phyloP scores from a whole-genome alignment of 129 eudicot species.

The Silybum marianum region DNA sequence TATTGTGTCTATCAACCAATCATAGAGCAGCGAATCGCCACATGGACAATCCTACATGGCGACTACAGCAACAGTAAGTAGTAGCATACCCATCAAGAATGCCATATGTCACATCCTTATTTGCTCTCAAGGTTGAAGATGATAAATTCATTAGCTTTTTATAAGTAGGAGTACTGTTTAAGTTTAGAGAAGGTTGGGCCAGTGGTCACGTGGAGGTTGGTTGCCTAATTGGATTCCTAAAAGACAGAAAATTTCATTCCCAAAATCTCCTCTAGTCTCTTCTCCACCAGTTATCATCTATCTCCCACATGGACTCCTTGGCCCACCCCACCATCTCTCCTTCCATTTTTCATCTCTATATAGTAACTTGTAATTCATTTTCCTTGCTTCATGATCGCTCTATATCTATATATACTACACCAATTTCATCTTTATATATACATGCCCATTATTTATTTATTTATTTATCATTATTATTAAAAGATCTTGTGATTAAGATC shows the following conservation, averaged over 20 bases:
- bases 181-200: conserved; percentile 34
- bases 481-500: conserved; percentile 11
- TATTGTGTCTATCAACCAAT: conserved; percentile 31
- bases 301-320: conserved; percentile 71
- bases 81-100: conserved; percentile 23
- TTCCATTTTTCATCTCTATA: conserved; percentile 33
- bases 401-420: neutral
- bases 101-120: conserved; percentile 41
- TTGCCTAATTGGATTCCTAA: conserved; percentile 44
- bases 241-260: conserved; percentile 61
- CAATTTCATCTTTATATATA: conserved; percentile 10
- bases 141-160: conserved; percentile 38
- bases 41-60: conserved; percentile 7
- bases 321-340: conserved; percentile 49
- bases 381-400: conserved; percentile 32
- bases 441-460: neutral
- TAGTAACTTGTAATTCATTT: conserved; percentile 21
- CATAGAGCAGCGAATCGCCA: conserved; percentile 21
- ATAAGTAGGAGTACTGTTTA: neutral
- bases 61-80: conserved; percentile 15
- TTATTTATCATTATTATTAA: neutral
- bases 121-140: conserved; percentile 35
- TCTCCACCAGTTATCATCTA: conserved; percentile 78
- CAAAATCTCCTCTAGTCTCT: conserved; percentile 71
- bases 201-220: conserved; percentile 49